phyloP scores from a whole-genome alignment of 2,329 filamentous ascomycete species.

The Xylaria digitata region DNA sequence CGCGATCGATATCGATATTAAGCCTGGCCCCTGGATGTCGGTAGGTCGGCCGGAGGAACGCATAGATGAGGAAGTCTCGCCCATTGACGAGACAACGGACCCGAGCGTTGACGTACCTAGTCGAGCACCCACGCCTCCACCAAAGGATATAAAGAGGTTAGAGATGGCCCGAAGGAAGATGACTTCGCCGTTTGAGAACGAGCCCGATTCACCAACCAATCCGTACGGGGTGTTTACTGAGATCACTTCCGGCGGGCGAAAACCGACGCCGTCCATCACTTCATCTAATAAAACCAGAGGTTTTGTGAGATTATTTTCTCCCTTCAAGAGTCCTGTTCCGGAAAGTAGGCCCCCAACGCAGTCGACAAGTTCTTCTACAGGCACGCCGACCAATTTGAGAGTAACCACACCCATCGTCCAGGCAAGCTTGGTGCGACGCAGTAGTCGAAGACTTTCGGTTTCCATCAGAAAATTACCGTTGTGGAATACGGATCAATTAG shows the following conservation, averaged over 20 bases:
- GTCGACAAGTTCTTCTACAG: slow-evolving; percentile 41
- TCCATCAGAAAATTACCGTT: slow-evolving; percentile 51
- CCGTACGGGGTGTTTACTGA: slow-evolving; percentile 45
- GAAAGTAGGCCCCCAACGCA: slow-evolving; percentile 44
- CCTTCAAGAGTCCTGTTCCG: slow-evolving; percentile 43
- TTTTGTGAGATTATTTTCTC: slow-evolving; percentile 44
- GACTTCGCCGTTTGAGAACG: slow-evolving; percentile 43
- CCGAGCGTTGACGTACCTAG: slow-evolving; percentile 43
- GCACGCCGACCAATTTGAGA: slow-evolving; percentile 34
- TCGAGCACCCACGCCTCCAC: slow-evolving; percentile 50
- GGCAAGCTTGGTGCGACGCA: slow-evolving; percentile 47
- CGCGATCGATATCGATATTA: slow-evolving; percentile 54
- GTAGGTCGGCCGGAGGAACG: slow-evolving; percentile 36
- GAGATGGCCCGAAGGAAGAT: slow-evolving; percentile 43
- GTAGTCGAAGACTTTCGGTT: slow-evolving; percentile 49
- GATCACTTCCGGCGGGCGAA: slow-evolving; percentile 40
- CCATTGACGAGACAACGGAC: slow-evolving; percentile 41
- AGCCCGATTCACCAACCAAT: slow-evolving; percentile 32
- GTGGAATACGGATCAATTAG: slow-evolving; percentile 46
- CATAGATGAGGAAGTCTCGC: slow-evolving; percentile 35
- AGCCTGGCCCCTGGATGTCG: slow-evolving; percentile 37
- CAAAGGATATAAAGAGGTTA: slow-evolving; percentile 49
- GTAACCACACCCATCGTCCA: slow-evolving; percentile 46
- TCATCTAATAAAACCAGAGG: slow-evolving; percentile 36
- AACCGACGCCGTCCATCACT: slow-evolving; percentile 26